These are phyloP conservation scores for Diaporthe sp. DNA, from an alignment of 2,329 filamentous ascomycete species.

Conservation along the genomic window DNA sequence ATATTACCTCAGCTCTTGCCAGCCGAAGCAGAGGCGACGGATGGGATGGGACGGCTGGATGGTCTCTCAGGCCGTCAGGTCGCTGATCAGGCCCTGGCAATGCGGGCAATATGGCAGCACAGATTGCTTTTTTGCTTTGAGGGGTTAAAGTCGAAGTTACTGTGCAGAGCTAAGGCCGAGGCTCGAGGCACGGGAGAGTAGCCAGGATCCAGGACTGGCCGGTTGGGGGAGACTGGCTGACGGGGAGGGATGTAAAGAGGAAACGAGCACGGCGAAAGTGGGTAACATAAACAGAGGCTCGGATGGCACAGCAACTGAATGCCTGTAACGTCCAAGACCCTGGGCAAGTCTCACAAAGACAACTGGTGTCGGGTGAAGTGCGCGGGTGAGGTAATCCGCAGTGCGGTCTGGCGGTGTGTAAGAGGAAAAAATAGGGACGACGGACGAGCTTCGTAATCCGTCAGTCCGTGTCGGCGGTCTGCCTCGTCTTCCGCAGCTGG, in stretches of 20 bases:
- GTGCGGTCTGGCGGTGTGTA: slow-evolving; percentile 43
- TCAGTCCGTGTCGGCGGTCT: slow-evolving; percentile 26
- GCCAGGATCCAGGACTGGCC: slow-evolving; percentile 1
- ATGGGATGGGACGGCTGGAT: background rate
- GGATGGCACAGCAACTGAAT: slow-evolving; percentile 45
- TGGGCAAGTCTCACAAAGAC: slow-evolving; percentile 20
- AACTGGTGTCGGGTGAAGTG: slow-evolving; percentile 2
- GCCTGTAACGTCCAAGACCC: slow-evolving; percentile 39
- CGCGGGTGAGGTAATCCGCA: slow-evolving; percentile 38
- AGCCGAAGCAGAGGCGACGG: slow-evolving; percentile 6
- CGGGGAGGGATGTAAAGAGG: slow-evolving; percentile 28
- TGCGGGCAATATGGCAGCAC: slow-evolving; percentile 20
- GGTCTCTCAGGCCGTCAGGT: background rate
- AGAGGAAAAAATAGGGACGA: slow-evolving; percentile 32
- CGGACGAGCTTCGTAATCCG: slow-evolving; percentile 9
- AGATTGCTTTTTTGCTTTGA: slow-evolving; percentile 13
- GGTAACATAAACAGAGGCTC: slow-evolving; percentile 32
- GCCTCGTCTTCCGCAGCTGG: slow-evolving; percentile 8
- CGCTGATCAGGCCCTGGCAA: slow-evolving; percentile 13
- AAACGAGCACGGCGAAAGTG: slow-evolving; percentile 21
- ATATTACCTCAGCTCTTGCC: slow-evolving; percentile 34
- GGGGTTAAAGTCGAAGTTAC: slow-evolving; percentile 8
- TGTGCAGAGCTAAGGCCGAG: background rate
- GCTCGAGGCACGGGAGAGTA: slow-evolving; percentile 1
- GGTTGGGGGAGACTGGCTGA: background rate